Evolutionary conservation across 306 rosid genomes (phyloP).

Genomic region (Canavalia gladiata): DNA sequence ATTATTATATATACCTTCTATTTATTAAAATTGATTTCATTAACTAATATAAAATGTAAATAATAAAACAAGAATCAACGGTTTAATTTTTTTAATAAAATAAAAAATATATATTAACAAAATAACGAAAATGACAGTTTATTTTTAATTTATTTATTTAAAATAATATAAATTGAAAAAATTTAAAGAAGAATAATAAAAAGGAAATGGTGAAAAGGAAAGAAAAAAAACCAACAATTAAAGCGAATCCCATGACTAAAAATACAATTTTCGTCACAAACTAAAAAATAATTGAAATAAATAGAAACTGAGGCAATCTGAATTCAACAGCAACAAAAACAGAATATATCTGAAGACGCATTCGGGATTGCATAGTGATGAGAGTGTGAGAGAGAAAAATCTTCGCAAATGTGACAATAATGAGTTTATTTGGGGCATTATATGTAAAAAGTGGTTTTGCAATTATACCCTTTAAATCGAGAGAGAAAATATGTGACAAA

Average conservation of each 20-base stretch:
- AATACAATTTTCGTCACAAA: constrained; percentile 1
- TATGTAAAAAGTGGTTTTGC: neutral
- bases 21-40: too few species aligned
- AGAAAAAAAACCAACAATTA: neutral
- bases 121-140: too few species aligned
- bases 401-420: constrained; percentile 34
- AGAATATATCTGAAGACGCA: constrained; percentile 54
- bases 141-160: too few species aligned
- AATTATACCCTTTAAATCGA: neutral
- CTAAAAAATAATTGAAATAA: neutral
- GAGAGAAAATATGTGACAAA: neutral
- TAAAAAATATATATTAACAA: too few species aligned
- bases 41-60: too few species aligned
- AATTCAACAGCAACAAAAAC: constrained; percentile 11
- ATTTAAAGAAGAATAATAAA: neutral
- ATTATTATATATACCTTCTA: too few species aligned
- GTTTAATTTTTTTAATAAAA: too few species aligned
- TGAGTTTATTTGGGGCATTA: neutral
- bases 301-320: neutral
- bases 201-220: neutral
- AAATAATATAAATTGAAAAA: too few species aligned
- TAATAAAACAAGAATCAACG: too few species aligned
- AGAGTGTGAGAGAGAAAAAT: constrained; percentile 46
- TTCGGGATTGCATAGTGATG: constrained; percentile 28
- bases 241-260: constrained; percentile 36